A percentile compares a stretch with the other conserved stretches of the same genome.
phyloP scores from a whole-genome alignment of 1,284 basidiomycete species.

The Pseudozyma thailandica region DNA sequence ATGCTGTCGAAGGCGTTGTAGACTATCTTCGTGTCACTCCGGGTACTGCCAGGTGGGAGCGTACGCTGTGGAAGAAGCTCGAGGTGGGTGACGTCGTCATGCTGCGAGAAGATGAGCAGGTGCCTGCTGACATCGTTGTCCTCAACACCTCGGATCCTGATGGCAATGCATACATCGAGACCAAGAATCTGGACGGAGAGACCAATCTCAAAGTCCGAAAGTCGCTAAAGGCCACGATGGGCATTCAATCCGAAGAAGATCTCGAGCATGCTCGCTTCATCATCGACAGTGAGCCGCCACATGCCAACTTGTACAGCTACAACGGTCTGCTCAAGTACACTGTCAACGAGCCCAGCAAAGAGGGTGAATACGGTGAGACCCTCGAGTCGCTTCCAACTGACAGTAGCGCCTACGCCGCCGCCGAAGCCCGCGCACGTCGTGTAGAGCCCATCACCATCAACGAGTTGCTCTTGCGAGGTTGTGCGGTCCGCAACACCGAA shows the following conservation, averaged over 20 bases:
- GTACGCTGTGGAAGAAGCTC: conserved; percentile 97
- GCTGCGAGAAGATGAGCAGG: conserved; percentile 90
- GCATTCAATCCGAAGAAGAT: conserved; percentile 87
- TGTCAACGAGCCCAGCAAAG: conserved; percentile 49
- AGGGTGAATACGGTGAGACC: conserved; percentile 32
- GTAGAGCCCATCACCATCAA: conserved; percentile 79
- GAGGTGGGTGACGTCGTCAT: conserved; percentile 96
- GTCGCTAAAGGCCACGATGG: conserved; percentile 80
- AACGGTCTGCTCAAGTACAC: conserved; percentile 83
- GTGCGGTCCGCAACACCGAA: conserved; percentile 87
- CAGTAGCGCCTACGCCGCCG: conserved; percentile 52
- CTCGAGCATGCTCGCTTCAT: conserved; percentile 85
- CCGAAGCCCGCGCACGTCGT: conserved; percentile 65
- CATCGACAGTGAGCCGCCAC: conserved; percentile 91
- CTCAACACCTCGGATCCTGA: conserved; percentile 74
- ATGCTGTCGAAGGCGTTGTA: conserved; percentile 68
- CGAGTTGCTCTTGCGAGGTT: conserved; percentile 90
- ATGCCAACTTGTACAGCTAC: conserved; percentile 91
- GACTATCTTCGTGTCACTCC: conserved; percentile 78
- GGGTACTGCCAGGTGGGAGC: conserved; percentile 87
- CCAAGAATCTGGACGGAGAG: conserved; percentile 95
- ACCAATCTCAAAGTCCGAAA: conserved; percentile 92
- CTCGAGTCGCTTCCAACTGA: conserved; percentile 34
- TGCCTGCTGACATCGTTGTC: conserved; percentile 93
- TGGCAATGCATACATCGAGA: conserved; percentile 70